phyloP scores from a whole-genome alignment of 2,329 filamentous ascomycete species.

The Metarhizium brunneum region DNA sequence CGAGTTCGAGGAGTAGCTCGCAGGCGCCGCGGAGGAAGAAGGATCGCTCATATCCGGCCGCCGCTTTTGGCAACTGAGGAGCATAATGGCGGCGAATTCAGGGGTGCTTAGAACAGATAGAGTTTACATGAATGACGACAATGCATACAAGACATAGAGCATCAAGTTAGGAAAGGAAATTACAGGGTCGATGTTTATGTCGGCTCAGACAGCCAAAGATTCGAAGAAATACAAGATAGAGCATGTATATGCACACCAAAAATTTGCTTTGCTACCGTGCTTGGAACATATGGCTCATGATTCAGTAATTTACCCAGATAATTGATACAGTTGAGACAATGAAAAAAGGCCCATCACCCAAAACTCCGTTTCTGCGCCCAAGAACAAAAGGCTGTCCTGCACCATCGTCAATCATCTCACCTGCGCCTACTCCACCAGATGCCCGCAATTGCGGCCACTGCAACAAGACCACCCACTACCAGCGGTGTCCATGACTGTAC shows the following conservation, averaged over 20 bases:
- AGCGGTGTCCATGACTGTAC: slow-evolving; percentile 20
- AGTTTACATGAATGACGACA: neutral
- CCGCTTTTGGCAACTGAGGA: slow-evolving; percentile 43
- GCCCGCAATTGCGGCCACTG: slow-evolving; percentile 27
- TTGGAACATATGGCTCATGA: neutral
- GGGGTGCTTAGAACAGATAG: neutral
- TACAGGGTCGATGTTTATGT: too few species aligned
- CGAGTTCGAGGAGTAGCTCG: slow-evolving; percentile 49
- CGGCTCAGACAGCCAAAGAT: too few species aligned
- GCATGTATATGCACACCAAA: neutral
- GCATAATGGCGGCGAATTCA: neutral
- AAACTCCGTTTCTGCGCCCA: slow-evolving; percentile 3
- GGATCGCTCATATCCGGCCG: slow-evolving; percentile 52
- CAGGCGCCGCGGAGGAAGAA: slow-evolving; percentile 44
- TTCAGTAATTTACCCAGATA: neutral
- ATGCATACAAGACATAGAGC: neutral
- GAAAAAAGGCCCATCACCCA: neutral
- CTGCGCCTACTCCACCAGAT: slow-evolving; percentile 25
- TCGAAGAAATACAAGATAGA: neutral
- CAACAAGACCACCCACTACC: slow-evolving; percentile 25
- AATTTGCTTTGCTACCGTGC: neutral
- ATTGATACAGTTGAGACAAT: neutral
- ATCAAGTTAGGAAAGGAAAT: neutral
- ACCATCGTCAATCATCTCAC: neutral
- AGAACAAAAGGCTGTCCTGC: neutral